Conservation (phyloP, 805 yeast species). For the Candida ovalis region DNA sequence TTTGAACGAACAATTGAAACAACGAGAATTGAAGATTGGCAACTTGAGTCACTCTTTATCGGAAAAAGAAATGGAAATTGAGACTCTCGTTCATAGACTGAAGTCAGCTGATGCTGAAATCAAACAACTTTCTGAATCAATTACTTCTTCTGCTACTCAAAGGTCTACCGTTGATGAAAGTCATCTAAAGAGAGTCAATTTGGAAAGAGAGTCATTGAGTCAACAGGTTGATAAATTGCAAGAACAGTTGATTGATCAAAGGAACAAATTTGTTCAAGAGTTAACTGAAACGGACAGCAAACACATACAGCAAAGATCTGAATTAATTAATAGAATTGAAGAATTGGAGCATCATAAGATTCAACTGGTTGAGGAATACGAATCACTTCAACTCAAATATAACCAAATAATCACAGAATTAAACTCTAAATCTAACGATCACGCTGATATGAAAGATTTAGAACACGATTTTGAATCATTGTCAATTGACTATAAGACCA, state of each 20-base stretch:
- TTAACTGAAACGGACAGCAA: constrained; percentile 10
- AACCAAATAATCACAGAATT: constrained; percentile 7
- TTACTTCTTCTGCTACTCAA: not conserved
- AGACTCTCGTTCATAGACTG: not conserved
- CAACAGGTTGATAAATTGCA: constrained; percentile 13
- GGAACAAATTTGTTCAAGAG: constrained; percentile 16
- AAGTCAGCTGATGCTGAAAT: constrained; percentile 2
- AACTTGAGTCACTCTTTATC: constrained; percentile 20
- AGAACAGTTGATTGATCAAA: constrained; percentile 10
- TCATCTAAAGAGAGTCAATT: not conserved
- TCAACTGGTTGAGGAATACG: constrained; percentile 35
- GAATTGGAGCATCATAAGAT: constrained; percentile 35
- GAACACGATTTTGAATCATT: constrained; percentile 38
- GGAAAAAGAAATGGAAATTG: constrained; percentile 5
- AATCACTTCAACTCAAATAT: constrained; percentile 25
- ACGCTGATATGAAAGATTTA: constrained; percentile 33
- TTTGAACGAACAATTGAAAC: constrained; percentile 13
- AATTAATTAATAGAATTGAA: constrained; percentile 32
- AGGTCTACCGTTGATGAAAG: not conserved
- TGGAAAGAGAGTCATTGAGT: constrained; percentile 1
- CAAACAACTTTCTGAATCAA: not conserved
- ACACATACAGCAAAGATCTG: constrained; percentile 29
- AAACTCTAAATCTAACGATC: constrained; percentile 9
- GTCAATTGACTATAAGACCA: constrained; percentile 31
- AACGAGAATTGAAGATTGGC: constrained; percentile 5